phyloP scores from a whole-genome alignment of 257 asterid species.

The Fraxinus quadrangulata region DNA sequence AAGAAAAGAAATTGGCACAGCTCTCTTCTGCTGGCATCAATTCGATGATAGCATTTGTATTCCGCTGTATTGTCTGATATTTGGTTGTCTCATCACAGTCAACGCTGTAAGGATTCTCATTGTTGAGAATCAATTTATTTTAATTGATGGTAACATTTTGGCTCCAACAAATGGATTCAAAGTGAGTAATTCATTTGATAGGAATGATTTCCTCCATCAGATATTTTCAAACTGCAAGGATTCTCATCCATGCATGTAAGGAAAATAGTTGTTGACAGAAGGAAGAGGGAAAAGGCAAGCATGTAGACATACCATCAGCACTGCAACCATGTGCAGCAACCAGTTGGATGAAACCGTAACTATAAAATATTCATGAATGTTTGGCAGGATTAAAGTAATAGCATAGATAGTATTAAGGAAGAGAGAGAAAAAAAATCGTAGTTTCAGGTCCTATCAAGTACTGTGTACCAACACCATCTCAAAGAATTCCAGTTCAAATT shows the following conservation, averaged over 20 bases:
- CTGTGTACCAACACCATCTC: background rate
- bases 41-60: too few species aligned
- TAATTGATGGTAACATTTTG: too few species aligned
- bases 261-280: too few species aligned
- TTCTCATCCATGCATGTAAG: too few species aligned
- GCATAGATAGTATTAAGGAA: background rate
- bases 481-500: background rate
- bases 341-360: conserved; percentile 1
- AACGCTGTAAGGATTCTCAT: too few species aligned
- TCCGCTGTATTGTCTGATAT: too few species aligned
- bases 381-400: background rate
- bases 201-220: too few species aligned
- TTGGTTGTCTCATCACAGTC: too few species aligned
- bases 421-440: background rate
- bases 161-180: conserved; percentile 33
- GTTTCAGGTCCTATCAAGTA: background rate
- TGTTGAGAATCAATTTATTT: too few species aligned
- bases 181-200: too few species aligned
- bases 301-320: background rate
- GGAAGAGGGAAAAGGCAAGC: background rate
- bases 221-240: too few species aligned
- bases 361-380: background rate
- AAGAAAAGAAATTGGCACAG: conserved; percentile 14
- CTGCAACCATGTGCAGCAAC: background rate
- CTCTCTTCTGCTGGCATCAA: conserved; percentile 32